Evolutionary conservation across 1,284 basidiomycete genomes (phyloP), one percentile per base, ranked within the genome.

Genomic region (Amylostereum chailletii): DNA sequence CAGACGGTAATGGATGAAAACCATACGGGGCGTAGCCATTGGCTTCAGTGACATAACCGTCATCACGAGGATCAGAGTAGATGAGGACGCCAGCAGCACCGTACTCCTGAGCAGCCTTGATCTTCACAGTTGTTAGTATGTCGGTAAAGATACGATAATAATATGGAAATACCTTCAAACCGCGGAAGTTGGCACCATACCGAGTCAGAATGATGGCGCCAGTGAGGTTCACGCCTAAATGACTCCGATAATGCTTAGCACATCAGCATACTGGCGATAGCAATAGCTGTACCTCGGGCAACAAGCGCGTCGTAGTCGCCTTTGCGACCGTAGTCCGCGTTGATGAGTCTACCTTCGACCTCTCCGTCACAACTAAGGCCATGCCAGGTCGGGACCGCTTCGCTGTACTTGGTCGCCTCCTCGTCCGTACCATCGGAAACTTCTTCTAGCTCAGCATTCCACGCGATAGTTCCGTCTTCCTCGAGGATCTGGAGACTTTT

Each of bases 1-100:
- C 39, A 3, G 31, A 29, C 27, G 33, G 26, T 37, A 42, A 27
- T 30, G 8, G 30, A 30, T 27, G 47, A 37, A 29, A 36, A 43
- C 29, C 54, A 40, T 53, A 90, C 11, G 81, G 71, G 41, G 72
- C 66, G 60, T 83, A 89, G 2, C 88, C 90, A 55, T 94, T 92
- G 51, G 78, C 79, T 26, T 79, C 77, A 2, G 85, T 91, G 33
- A 93, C 83, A 39, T 75, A 76, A 26, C 92, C 92, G 60, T 97
- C 93, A 61, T 96, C 92, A 48, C 82, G 83, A 9, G 89, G 87
- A 66, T 97, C 94, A 10, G 82, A 83, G 68, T 92, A 98, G 58
- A 97, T 94, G 45, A 87, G 65, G 31, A 81, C 69, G 55, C 82
- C 83, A 48, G 69, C 80, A 5, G 83, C 91, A 26, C 94, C 94